These are phyloP conservation scores for Uronychia setigera DNA, from an alignment of 73 alveolate genomes.

Conservation along the genomic window DNA sequence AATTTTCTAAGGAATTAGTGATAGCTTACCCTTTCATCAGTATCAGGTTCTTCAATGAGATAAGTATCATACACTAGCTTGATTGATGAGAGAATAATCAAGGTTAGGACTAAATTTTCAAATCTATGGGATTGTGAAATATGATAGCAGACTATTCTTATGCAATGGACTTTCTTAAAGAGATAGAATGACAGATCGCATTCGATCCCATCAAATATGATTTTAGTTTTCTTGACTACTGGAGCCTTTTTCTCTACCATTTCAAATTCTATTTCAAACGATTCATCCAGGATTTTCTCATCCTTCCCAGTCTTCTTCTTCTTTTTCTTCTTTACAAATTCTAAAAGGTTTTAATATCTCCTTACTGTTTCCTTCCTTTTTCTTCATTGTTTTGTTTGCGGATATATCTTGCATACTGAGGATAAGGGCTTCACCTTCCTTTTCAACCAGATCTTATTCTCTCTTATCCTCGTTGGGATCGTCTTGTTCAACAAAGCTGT, in stretches of 20 bases:
- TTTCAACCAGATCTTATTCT: conserved; percentile 51
- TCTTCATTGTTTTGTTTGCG: background rate
- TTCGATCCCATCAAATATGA: conserved; percentile 75
- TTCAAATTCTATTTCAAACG: conserved; percentile 27
- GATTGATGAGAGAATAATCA: conserved; percentile 78
- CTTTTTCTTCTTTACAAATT: conserved; percentile 23
- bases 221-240: conserved; percentile 4
- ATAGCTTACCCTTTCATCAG: conserved; percentile 28
- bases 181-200: conserved; percentile 82
- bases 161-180: conserved; percentile 64
- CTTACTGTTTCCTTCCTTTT: background rate
- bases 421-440: conserved; percentile 25
- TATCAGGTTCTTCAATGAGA: conserved; percentile 16
- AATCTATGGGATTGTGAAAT: conserved; percentile 42
- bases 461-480: conserved; percentile 61
- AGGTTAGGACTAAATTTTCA: conserved; percentile 73
- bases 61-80: conserved; percentile 91
- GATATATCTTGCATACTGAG: conserved; percentile 16
- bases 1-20: conserved; percentile 8
- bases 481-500: conserved; percentile 78
- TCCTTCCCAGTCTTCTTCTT: conserved; percentile 1
- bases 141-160: conserved; percentile 54
- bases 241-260: conserved; percentile 1
- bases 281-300: conserved; percentile 26
- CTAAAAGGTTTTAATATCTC: background rate